Evolutionary conservation across 768 basidiomycete genomes (phyloP).

Genomic region (Suillus occidentalis): DNA sequence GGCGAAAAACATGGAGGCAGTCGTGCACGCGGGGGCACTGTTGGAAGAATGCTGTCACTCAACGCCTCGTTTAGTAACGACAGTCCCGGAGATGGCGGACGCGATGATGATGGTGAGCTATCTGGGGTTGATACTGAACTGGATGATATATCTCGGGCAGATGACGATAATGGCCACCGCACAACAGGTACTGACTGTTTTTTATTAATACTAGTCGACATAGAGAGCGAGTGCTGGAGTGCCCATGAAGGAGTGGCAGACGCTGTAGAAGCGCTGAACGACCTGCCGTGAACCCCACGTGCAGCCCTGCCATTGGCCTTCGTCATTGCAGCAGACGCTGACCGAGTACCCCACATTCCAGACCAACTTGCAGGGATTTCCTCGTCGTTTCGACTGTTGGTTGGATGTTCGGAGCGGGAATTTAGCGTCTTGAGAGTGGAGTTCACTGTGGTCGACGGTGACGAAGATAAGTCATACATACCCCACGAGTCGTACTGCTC

Average conservation of each 20-base stretch:
- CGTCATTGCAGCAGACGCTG: neutral
- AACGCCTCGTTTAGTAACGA: slow-evolving; percentile 47
- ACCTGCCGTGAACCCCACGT: slow-evolving; percentile 8
- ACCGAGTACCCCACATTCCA: neutral
- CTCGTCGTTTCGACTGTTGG: neutral
- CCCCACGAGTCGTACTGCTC: neutral
- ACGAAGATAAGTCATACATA: neutral
- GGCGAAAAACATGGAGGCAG: slow-evolving; percentile 38
- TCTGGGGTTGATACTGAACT: neutral
- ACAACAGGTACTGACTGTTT: slow-evolving; percentile 6
- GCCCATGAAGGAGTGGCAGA: slow-evolving; percentile 3
- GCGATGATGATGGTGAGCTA: slow-evolving; percentile 11
- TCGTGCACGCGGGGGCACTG: slow-evolving; percentile 44
- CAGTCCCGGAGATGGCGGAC: slow-evolving; percentile 41
- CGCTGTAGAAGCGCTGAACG: slow-evolving; percentile 4
- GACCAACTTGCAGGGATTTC: slow-evolving; percentile 1
- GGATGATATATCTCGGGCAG: neutral
- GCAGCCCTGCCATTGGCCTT: neutral
- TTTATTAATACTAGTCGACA: neutral
- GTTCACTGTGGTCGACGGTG: neutral
- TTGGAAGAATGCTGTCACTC: slow-evolving; percentile 38
- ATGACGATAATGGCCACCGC: slow-evolving; percentile 4
- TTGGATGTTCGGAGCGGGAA: neutral
- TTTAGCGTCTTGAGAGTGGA: neutral
- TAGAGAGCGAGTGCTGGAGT: slow-evolving; percentile 1